Conservation (phyloP, 2,329 filamentous ascomycete species). For the Sarocladium kiliense region DNA sequence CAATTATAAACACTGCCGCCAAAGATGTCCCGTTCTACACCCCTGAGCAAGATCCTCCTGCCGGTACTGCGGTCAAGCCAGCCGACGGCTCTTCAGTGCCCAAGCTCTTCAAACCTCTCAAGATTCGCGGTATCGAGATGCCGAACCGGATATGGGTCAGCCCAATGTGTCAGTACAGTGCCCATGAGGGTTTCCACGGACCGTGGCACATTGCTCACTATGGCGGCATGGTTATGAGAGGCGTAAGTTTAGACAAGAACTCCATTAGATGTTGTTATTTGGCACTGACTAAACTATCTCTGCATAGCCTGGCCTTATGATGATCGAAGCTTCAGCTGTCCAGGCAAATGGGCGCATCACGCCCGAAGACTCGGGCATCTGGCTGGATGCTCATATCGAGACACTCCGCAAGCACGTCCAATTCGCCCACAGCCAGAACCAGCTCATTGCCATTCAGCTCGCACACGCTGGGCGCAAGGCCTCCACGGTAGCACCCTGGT, state of each 20-base stretch:
- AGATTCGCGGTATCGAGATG: constrained; percentile 33
- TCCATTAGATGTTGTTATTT: too few species aligned
- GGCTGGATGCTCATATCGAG: constrained; percentile 66
- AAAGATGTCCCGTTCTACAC: constrained; percentile 36
- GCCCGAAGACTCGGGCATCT: constrained; percentile 62
- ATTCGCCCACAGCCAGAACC: constrained; percentile 62
- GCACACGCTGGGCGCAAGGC: constrained; percentile 63
- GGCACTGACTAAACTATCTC: too few species aligned
- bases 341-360: constrained; percentile 31
- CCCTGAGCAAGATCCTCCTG: constrained; percentile 34
- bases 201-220: constrained; percentile 67
- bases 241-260: too few species aligned
- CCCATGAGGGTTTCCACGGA: constrained; percentile 53
- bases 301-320: constrained; percentile 10
- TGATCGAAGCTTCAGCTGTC: constrained; percentile 10
- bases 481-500: constrained; percentile 49
- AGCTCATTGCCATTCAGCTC: constrained; percentile 64
- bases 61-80: constrained; percentile 36
- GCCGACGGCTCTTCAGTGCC: constrained; percentile 39
- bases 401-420: constrained; percentile 54
- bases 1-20: constrained; percentile 3
- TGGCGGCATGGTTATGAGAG: constrained; percentile 64
- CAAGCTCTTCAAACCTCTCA: constrained; percentile 39
- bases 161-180: constrained; percentile 39
- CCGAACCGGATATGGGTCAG: constrained; percentile 37